Evolutionary conservation across 1,284 basidiomycete species (phyloP), one percentile per base, ranked within the genome.

Genomic region (Cryptococcus amylolentus): DNA sequence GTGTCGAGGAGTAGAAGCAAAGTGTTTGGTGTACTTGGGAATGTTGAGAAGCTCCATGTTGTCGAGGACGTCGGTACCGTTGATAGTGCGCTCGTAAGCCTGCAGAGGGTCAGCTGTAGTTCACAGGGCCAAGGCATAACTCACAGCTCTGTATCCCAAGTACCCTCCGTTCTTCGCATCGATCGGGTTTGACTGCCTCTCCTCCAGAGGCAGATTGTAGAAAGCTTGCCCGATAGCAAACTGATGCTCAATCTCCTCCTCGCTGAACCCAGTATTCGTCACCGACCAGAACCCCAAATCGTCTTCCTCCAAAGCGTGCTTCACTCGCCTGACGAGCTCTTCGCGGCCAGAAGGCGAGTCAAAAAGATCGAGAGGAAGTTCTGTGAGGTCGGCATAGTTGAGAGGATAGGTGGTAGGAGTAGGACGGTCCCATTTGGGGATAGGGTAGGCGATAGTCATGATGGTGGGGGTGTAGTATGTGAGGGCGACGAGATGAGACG

Each of bases 361-460:
- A 12, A 78, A 79, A 50, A 81, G 80, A 18, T 82, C 73, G 8
- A 88, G 71, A 63, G 88, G 86, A 59, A 88, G 81, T 47, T 83
- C 79, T 14, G 84, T 80, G 18, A 88, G 79, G 44, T 86, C 80
- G 0, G 84, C 87, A 77, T 84, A 87, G 39, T 86, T 81, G 4
- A 71, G 61, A 12, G 57, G 46, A 16, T 45, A 43, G 14, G 55
- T 57, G n/a, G 69, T 71, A 40, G 64, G 65, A 18, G 42, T 40
- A 6, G 69, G 69, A 41, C 64, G 61, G 38, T 64, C 56, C 67
- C 67, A 71, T 41, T 62, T 62, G 2, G 64, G 63, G 46, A 69
- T 60, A 46, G 64, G 54, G 44, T 63, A 63, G 8, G 54, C 26
- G 52, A 64, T 64, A 27, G 66, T 61, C 59, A 64, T 60, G 39